A percentile compares a stretch with the other conserved stretches of the same genome.
phyloP scores from a whole-genome alignment of 345 rosid genomes.

The Murraya koenigii region DNA sequence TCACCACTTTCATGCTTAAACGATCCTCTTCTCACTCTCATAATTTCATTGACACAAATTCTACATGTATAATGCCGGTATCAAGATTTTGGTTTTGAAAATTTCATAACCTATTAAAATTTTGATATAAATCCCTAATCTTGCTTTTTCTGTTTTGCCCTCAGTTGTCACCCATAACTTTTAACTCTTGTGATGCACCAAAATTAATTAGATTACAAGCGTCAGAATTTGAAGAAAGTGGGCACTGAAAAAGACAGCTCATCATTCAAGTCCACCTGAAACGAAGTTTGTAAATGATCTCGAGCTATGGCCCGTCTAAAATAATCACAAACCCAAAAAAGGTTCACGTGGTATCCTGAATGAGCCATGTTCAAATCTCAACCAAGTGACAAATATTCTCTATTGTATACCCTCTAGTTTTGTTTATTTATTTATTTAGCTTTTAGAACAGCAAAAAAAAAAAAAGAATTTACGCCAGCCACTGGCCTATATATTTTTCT shows the following conservation, averaged over 20 bases:
- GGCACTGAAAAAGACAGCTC: neutral
- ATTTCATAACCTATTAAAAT: too few species aligned
- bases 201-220: neutral
- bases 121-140: too few species aligned
- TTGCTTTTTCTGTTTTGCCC: too few species aligned
- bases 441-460: too few species aligned
- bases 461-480: neutral
- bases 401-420: neutral
- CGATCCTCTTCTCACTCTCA: too few species aligned
- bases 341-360: conserved; percentile 24
- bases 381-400: conserved; percentile 26
- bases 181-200: too few species aligned
- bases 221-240: neutral
- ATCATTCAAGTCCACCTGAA: too few species aligned
- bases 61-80: too few species aligned
- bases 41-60: too few species aligned
- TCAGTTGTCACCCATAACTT: too few species aligned
- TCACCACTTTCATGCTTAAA: too few species aligned
- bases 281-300: neutral
- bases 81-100: too few species aligned
- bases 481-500: neutral
- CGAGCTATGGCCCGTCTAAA: neutral
- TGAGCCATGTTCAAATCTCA: conserved; percentile 24
- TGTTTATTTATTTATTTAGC: neutral
- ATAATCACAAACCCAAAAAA: neutral